Base-by-base conservation (phyloP, 1,284 basidiomycete species). In the Mrakiaceae sp. region DNA sequence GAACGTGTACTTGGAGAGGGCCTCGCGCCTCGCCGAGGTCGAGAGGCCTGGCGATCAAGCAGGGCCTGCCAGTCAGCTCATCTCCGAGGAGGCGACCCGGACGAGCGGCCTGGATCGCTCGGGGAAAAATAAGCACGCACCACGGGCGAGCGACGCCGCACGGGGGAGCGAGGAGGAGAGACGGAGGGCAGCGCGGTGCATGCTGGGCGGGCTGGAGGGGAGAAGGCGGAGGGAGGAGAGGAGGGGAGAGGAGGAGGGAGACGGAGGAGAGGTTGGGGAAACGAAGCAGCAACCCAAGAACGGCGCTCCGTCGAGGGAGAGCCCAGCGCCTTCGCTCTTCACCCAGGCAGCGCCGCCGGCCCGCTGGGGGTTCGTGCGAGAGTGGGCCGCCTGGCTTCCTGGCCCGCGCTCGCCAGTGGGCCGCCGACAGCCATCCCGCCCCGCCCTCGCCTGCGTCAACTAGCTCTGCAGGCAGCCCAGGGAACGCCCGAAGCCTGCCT, bases 1-100 rank as follows among this genome's bases (percentile, higher is more conserved):
- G 94, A 98, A 97, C 70, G 87, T 81, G 81, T 98, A 96, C 77
- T 87, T 90, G 70, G 86, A 81, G 69, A 97, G 84, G 58, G 87
- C 93, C 78, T 83, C 79, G 70, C 86, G 80, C 68, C 84, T 82
- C 67, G 86, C 82, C 59, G 93, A 91, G 70, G 83, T 81, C 79
- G 92, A 90, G 67, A 96, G 79, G 72, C 85, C 92, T 95, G 74
- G 8, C n/a, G 16, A 43, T 42, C 16, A 12, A 39, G n/a, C 46
- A 52, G 50, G 14, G 27, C 11, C 14, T 16, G 44, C 43, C n/a
- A 42, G 60, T 46, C 12, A 48, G 58, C 27, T 43, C 58, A 53
- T 11, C 39, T 14, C 16, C 8, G 8, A 4, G 52, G 9, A 53
- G 27, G 43, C 7, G 44, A 3, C n/a, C 48, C 14, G 48, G 50